phyloP scores from a whole-genome alignment of 2,329 filamentous ascomycete genomes.

The Aspergillus quadrilineatus region DNA sequence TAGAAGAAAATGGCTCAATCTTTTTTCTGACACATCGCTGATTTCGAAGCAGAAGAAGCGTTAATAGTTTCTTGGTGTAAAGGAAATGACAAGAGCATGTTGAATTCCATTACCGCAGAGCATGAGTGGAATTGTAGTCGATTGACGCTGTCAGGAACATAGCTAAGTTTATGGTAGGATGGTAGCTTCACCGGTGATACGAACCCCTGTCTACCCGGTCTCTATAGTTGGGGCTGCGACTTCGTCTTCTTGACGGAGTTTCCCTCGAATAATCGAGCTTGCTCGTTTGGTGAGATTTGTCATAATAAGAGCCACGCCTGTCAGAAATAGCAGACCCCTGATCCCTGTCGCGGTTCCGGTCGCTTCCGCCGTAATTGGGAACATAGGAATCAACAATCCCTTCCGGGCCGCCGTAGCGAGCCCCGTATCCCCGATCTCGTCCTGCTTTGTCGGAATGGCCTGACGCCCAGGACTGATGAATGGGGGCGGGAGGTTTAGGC shows the following conservation, averaged over 20 bases:
- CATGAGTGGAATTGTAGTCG: too few species aligned
- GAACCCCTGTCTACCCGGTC: conserved; percentile 26
- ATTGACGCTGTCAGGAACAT: too few species aligned
- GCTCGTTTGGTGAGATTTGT: conserved; percentile 14
- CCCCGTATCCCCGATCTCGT: conserved; percentile 31
- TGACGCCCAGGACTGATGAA: conserved; percentile 30
- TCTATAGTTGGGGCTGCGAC: conserved; percentile 34
- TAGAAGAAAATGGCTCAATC: too few species aligned
- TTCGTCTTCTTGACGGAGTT: conserved; percentile 30
- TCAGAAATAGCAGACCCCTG: conserved; percentile 22
- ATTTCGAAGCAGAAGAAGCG: too few species aligned
- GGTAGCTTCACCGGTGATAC: conserved; percentile 24
- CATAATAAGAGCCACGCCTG: conserved; percentile 22
- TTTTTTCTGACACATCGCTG: too few species aligned
- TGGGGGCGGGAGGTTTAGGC: conserved; percentile 37
- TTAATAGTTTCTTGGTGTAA: too few species aligned
- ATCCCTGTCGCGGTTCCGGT: conserved; percentile 27
- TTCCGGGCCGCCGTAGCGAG: conserved; percentile 26
- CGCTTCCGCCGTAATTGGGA: conserved; percentile 32
- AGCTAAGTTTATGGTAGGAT: too few species aligned
- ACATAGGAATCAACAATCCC: conserved; percentile 38
- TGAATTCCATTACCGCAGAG: too few species aligned
- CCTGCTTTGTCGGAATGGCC: conserved; percentile 28
- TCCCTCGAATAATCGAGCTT: conserved; percentile 30
- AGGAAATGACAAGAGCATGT: too few species aligned